These are phyloP conservation scores for Aspergillus haitiensis DNA, from an alignment of 495 filamentous ascomycete genomes.

Conservation along the genomic window DNA sequence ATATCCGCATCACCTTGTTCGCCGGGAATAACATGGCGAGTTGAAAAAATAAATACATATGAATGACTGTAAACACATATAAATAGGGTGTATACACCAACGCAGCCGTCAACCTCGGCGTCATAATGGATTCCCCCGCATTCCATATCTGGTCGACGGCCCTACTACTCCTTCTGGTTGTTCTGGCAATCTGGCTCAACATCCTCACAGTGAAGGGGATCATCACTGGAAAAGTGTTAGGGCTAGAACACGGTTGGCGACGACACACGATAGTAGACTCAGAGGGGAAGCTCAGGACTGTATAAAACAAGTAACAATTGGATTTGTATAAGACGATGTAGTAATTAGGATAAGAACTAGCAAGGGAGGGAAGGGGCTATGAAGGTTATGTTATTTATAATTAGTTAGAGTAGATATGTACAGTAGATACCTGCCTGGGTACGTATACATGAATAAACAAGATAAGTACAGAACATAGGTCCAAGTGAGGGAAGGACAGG, in stretches of 20 bases:
- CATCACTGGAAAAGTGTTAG: slow-evolving; percentile 27
- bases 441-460: too few relatives aligned
- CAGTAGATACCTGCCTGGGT: too few relatives aligned
- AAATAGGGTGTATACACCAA: slow-evolving; percentile 36
- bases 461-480: too few relatives aligned
- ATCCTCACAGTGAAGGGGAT: slow-evolving; percentile 31
- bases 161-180: slow-evolving; percentile 27
- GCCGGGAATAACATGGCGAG: too few relatives aligned
- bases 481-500: too few relatives aligned
- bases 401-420: too few relatives aligned
- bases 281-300: not conserved
- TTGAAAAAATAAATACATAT: not conserved
- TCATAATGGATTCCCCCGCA: slow-evolving; percentile 31
- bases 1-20: too few relatives aligned
- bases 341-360: too few relatives aligned
- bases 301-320: not conserved
- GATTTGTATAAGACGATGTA: too few relatives aligned
- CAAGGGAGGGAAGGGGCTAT: too few relatives aligned
- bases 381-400: too few relatives aligned
- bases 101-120: slow-evolving; percentile 31
- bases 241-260: slow-evolving; percentile 29
- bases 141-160: slow-evolving; percentile 34
- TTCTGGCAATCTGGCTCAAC: slow-evolving; percentile 25
- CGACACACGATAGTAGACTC: not conserved
- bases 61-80: not conserved